A percentile compares a stretch with the other conserved stretches of the same genome.
Evolutionary conservation across 768 basidiomycete species (phyloP).

Genomic region (Tricholoma saponaceum): DNA sequence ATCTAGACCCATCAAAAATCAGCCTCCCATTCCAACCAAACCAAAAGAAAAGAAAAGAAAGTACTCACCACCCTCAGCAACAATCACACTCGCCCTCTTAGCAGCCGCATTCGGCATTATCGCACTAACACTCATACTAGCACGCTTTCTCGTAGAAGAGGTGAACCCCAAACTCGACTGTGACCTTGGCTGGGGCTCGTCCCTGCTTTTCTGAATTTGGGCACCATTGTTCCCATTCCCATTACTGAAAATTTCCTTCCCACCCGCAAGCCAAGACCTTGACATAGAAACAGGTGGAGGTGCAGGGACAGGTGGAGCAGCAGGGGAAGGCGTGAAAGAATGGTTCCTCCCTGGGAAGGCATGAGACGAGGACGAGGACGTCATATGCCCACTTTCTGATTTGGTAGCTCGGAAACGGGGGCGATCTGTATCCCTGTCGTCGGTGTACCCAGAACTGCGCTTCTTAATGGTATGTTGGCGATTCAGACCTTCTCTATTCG

Average conservation of each 20-base stretch:
- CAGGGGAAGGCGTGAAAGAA: neutral
- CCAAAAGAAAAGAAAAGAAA: neutral
- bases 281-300: neutral
- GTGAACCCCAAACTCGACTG: conserved; percentile 33
- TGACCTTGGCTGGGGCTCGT: conserved; percentile 22
- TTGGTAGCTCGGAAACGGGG: conserved; percentile 27
- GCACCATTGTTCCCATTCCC: neutral
- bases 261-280: neutral
- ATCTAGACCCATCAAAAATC: neutral
- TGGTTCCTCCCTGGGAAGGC: neutral
- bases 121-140: conserved; percentile 59
- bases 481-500: neutral
- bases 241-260: neutral
- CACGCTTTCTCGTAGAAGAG: conserved; percentile 33
- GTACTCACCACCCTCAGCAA: conserved; percentile 27
- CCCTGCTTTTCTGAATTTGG: conserved; percentile 3
- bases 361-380: conserved; percentile 10
- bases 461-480: conserved; percentile 15
- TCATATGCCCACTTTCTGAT: conserved; percentile 40
- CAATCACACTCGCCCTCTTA: conserved; percentile 42
- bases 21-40: neutral
- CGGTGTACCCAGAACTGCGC: neutral
- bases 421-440: neutral
- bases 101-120: conserved; percentile 48
- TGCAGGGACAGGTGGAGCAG: neutral